These are phyloP conservation scores for Leccinum imitatum DNA, from an alignment of 768 basidiomycete species.

Conservation along the genomic window DNA sequence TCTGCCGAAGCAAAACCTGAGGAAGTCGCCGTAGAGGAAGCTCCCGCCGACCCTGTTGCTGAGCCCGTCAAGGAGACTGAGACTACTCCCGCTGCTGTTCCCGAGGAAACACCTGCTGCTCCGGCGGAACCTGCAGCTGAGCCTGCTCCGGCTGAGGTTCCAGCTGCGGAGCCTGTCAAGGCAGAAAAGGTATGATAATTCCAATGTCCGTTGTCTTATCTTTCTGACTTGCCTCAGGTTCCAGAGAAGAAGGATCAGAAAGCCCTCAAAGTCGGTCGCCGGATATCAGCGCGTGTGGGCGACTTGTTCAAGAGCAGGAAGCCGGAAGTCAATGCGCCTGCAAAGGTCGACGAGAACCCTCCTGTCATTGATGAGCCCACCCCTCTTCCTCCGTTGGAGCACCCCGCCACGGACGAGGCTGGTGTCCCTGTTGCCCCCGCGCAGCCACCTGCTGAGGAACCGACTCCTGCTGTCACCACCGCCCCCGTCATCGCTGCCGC, in stretches of 20 bases:
- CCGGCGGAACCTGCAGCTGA: constrained; percentile 29
- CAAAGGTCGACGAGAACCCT: constrained; percentile 87
- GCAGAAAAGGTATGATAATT: constrained; percentile 55
- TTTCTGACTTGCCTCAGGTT: constrained; percentile 25
- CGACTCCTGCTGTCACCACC: constrained; percentile 41
- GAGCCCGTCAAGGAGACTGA: constrained; percentile 42
- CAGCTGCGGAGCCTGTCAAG: constrained; percentile 42
- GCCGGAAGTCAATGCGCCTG: constrained; percentile 59
- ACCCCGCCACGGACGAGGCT: constrained; percentile 57
- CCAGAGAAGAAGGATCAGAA: constrained; percentile 50
- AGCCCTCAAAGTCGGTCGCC: constrained; percentile 70
- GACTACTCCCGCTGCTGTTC: constrained; percentile 42
- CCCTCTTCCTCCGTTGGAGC: constrained; percentile 82
- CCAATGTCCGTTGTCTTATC: not conserved
- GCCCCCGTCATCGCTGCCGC: constrained; percentile 75
- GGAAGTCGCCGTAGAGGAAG: constrained; percentile 43
- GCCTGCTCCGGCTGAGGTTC: constrained; percentile 35
- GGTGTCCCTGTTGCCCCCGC: constrained; percentile 27
- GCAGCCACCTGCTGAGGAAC: constrained; percentile 39
- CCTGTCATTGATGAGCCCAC: constrained; percentile 84
- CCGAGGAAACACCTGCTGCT: constrained; percentile 28
- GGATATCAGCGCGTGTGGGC: constrained; percentile 79
- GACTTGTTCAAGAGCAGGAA: constrained; percentile 81
- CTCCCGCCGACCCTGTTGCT: constrained; percentile 22
- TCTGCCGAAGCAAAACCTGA: constrained; percentile 28